Evolutionary conservation across 1,139 yeast genomes (phyloP), one percentile per base, ranked within the genome.

Genomic region (Wickerhamomyces sp.): DNA sequence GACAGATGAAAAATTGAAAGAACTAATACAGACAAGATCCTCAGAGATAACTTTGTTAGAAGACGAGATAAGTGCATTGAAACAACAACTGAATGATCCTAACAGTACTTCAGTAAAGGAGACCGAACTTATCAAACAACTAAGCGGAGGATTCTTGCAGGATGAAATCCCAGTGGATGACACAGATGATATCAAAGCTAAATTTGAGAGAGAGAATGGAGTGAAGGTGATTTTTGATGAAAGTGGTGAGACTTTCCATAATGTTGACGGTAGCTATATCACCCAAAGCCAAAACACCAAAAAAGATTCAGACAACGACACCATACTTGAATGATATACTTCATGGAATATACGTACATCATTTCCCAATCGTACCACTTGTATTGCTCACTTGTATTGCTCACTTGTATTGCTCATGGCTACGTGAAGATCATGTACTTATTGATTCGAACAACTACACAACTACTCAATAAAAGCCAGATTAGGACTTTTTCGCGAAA

Each of bases 71-170:
- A 39, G 26, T 27, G 9, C 29, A 7, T 41, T 26, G 18, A n/a
- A 29, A 4, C 36, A 40, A 8, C 48, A 45, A n/a, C n/a, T 41
- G 26, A 41, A 38, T 21, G 35, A n/a, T 15, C 42, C 37, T 16
- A 47, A 45, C 28, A 19, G 35, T 4, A 31, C 37, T 7, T 35
- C 38, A 20, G 17, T 13, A 5, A 30, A 25, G 19, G 42, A 42
- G 10, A 25, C 37, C 12, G 41, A 44, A 12, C 30, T 51, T n/a
- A 19, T 52, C 8, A 39, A 42, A 10, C 26, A 31, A 13, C 31
- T 54, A 13, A 41, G 54, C 4, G 13, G 15, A 2, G 58, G 52
- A 26, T 54, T 54, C 21, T 17, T 42, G 12, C 18, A 28, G 4
- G 49, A 47, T 30, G 42, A 39, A 2, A 24, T 46, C 1, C 37